phyloP scores from a whole-genome alignment of 2,329 filamentous ascomycete genomes.

The Thelonectria olida region DNA sequence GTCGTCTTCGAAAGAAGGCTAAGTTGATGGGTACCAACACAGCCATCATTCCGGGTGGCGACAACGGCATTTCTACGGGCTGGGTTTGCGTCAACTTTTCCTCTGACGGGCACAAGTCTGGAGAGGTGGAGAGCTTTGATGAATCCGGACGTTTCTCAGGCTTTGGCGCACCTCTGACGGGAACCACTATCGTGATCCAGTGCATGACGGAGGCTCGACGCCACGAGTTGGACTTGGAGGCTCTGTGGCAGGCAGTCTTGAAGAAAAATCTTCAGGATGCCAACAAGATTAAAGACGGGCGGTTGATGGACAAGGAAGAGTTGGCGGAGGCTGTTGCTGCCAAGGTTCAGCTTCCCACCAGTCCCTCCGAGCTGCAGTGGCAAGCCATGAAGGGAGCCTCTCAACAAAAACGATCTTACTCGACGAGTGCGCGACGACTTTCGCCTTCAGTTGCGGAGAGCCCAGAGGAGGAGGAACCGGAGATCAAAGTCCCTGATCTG shows the following conservation, averaged over 20 bases:
- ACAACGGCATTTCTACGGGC: constrained; percentile 90
- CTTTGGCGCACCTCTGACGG: constrained; percentile 68
- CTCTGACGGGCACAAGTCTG: constrained; percentile 66
- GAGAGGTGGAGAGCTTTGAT: constrained; percentile 55
- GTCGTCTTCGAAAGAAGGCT: constrained; percentile 81
- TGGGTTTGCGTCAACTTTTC: constrained; percentile 97
- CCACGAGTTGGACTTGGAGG: constrained; percentile 62
- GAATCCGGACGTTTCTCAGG: constrained; percentile 73
- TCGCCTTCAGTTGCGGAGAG: constrained; percentile 7
- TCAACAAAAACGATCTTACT: constrained; percentile 46
- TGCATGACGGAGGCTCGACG: constrained; percentile 65
- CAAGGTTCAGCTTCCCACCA: constrained; percentile 45
- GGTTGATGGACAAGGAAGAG: constrained; percentile 33
- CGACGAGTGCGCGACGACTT: constrained; percentile 42
- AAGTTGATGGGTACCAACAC: constrained; percentile 80
- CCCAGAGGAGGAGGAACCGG: not conserved
- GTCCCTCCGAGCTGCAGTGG: constrained; percentile 45
- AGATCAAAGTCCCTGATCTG: constrained; percentile 22
- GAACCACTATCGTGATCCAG: constrained; percentile 65
- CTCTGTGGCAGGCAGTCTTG: constrained; percentile 58
- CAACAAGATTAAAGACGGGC: constrained; percentile 43
- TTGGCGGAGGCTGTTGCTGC: constrained; percentile 43
- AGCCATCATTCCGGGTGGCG: constrained; percentile 70
- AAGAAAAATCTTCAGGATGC: constrained; percentile 45
- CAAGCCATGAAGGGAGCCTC: constrained; percentile 47